Base-by-base conservation (phyloP, 192 early-diverging fungal genomes). In the Gaertneriomyces sp. region DNA sequence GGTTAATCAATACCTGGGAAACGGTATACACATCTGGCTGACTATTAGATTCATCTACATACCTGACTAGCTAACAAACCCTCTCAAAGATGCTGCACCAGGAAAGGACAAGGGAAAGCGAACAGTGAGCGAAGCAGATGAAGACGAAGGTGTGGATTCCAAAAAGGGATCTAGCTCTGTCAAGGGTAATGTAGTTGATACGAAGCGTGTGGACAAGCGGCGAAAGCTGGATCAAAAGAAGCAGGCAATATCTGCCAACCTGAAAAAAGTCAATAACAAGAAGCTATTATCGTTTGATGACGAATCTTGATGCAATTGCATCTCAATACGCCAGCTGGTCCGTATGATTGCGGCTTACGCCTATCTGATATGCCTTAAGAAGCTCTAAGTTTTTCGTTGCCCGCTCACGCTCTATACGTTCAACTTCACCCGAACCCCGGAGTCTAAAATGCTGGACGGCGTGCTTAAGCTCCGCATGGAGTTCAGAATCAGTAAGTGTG, bases 251-350 rank as follows among this genome's bases (percentile, higher is more conserved):
- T 19, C 61, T 42, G 44, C 16, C 5, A 45, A 17, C 14, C 42
- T 50, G 1, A 72, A 72, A 54, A 65, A 66, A 45, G 44, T 72
- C 53, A 72, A 72, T 39, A 71, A 71, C 45, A 60, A 64, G 47
- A 64, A n/a, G 46, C 47, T 71, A 39, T 40, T 71, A 25, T 71
- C 69, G 6, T 71, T 71, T 64, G 69, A 51, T 47, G 69, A 71
- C 47, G 69, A 71, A 10, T 44, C 57, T 46, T 40, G 50, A 45
- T 69, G 50, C 12, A 50, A 6, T 4, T n/a, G 3, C 49, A 20
- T 33, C 25, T 33, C 25, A 33, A 33, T 33, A 33, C 25, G 25
- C 25, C 25, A 2, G 25, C 25, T 33, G 25, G 25, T 33, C 25
- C 25, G 25, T 33, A 33, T 33, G 25, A 33, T 33, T 33, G 25